Conservation (phyloP, 2,329 filamentous ascomycete species). For the Phialophora chinensis region DNA sequence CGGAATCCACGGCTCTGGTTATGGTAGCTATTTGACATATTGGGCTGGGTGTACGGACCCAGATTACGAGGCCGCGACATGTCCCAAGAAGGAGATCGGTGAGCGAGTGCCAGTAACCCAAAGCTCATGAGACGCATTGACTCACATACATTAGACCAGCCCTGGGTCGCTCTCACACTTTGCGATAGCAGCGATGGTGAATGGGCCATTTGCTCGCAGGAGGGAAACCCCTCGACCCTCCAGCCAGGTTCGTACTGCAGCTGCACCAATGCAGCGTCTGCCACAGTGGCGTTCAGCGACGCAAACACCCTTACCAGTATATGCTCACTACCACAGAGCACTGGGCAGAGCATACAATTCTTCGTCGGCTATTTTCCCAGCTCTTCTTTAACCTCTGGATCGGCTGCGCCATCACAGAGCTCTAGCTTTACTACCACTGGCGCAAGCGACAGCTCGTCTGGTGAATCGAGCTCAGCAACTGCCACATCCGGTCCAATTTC, state of each 20-base stretch:
- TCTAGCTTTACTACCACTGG: slow-evolving; percentile 8
- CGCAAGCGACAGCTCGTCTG: slow-evolving; percentile 2
- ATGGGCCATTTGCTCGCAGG: slow-evolving; percentile 46
- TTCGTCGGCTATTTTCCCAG: slow-evolving; percentile 40
- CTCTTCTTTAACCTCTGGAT: slow-evolving; percentile 12
- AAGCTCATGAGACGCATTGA: background rate
- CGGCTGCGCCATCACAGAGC: background rate
- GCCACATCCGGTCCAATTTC: slow-evolving; percentile 1
- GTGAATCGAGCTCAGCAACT: slow-evolving; percentile 1
- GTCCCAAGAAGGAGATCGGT: slow-evolving; percentile 45
- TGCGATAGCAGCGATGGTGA: slow-evolving; percentile 45
- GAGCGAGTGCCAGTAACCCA: slow-evolving; percentile 5
- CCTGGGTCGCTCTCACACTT: slow-evolving; percentile 47
- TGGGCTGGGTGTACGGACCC: slow-evolving; percentile 48
- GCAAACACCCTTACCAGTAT: slow-evolving; percentile 39
- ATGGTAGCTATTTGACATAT: slow-evolving; percentile 43
- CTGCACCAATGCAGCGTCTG: slow-evolving; percentile 41
- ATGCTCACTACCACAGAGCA: slow-evolving; percentile 41
- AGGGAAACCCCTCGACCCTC: slow-evolving; percentile 35
- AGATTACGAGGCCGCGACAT: slow-evolving; percentile 43
- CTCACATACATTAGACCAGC: slow-evolving; percentile 29
- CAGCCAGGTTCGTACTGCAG: slow-evolving; percentile 41
- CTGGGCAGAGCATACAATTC: slow-evolving; percentile 41
- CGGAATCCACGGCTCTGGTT: slow-evolving; percentile 35
- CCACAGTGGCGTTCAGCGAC: slow-evolving; percentile 41